A percentile compares a stretch with the other conserved stretches of the same genome.
Evolutionary conservation across 2,329 filamentous ascomycete genomes (phyloP).

Genomic region (Periconia digitata): DNA sequence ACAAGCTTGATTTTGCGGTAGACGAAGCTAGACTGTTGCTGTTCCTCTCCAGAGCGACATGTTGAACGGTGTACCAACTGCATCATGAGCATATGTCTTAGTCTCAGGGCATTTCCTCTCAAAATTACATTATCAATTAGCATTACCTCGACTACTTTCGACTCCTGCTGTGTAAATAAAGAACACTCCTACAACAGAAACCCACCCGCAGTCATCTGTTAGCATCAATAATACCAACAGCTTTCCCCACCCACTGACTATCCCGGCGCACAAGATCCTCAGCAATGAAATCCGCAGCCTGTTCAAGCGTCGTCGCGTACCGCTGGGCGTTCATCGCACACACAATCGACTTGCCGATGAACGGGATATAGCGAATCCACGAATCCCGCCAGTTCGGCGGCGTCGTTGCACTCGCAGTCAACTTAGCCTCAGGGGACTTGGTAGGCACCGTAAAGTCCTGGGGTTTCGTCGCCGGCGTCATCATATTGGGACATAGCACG

Average conservation of each 20-base stretch:
- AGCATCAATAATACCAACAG: constrained; percentile 40
- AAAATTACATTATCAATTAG: too few species aligned
- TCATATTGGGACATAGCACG: constrained; percentile 22
- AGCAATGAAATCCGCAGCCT: constrained; percentile 48
- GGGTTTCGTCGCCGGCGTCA: constrained; percentile 34
- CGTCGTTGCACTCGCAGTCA: constrained; percentile 30
- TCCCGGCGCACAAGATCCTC: constrained; percentile 38
- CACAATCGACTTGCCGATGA: constrained; percentile 36
- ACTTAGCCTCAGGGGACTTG: constrained; percentile 18
- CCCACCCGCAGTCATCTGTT: constrained; percentile 10
- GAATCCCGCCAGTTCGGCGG: constrained; percentile 40
- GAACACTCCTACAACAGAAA: too few species aligned
- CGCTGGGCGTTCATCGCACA: constrained; percentile 28
- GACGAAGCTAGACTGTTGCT: too few species aligned
- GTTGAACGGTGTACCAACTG: too few species aligned
- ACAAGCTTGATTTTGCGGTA: too few species aligned
- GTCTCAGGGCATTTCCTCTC: too few species aligned
- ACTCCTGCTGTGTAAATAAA: too few species aligned
- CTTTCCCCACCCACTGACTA: constrained; percentile 36
- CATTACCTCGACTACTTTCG: too few species aligned
- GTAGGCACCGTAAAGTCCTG: constrained; percentile 31
- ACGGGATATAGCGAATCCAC: constrained; percentile 35
- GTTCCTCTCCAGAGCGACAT: too few species aligned
- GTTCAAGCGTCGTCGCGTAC: constrained; percentile 44
- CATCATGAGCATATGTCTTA: too few species aligned